Evolutionary conservation across 306 rosid genomes (phyloP).

Genomic region (Rosa rugosa): DNA sequence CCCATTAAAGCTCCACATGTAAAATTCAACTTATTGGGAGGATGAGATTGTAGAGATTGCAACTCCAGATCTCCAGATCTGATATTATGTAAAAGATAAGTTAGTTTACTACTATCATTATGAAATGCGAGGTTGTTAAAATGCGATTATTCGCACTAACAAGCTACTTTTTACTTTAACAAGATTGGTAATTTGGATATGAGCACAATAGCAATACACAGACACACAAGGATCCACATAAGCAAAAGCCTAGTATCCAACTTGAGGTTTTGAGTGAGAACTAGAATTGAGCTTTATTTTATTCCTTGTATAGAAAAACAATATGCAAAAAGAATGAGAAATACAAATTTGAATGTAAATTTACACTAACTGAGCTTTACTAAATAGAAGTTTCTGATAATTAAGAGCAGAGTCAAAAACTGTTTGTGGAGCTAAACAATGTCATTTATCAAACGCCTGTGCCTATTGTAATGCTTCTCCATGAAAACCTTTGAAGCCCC

Average conservation of each 20-base stretch:
- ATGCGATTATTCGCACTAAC: too few relatives aligned
- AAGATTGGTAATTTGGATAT: too few relatives aligned
- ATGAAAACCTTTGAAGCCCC: constrained; percentile 80
- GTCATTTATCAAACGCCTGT: constrained; percentile 77
- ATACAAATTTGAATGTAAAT: neutral
- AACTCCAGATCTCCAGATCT: too few relatives aligned
- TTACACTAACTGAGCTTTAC: neutral
- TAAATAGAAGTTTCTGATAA: neutral
- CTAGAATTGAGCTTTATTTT: neutral
- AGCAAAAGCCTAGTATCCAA: neutral
- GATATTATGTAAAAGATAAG: too few relatives aligned
- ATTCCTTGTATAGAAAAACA: neutral
- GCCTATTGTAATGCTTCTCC: constrained; percentile 81
- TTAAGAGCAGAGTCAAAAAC: neutral
- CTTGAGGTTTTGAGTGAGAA: neutral
- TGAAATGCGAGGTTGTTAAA: too few relatives aligned
- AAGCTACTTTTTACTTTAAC: too few relatives aligned
- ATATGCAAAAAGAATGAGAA: neutral
- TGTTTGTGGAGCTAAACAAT: constrained; percentile 38
- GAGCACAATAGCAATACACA: neutral
- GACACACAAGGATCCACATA: neutral
- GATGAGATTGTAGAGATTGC: neutral
- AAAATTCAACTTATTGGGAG: neutral
- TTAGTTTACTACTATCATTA: too few relatives aligned
- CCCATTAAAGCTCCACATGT: neutral